Evolutionary conservation across 2,329 filamentous ascomycete species (phyloP).

Genomic region (Proliferodiscus dingleyae): DNA sequence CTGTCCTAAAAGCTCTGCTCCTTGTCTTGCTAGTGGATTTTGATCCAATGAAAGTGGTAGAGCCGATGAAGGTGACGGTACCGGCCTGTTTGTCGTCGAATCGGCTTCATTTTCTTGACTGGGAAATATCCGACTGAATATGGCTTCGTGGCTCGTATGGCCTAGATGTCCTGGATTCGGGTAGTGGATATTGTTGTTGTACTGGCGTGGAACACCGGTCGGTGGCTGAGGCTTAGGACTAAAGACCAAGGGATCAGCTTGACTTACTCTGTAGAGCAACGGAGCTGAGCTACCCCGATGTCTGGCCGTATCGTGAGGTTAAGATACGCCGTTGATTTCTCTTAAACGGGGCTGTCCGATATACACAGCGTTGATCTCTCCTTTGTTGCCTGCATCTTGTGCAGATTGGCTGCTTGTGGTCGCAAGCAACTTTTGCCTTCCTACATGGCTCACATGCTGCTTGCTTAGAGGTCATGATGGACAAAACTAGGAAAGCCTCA

Average conservation of each 20-base stretch:
- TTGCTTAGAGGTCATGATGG: not conserved
- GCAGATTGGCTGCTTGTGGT: not conserved
- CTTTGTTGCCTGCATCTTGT: not conserved
- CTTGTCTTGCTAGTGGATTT: not conserved
- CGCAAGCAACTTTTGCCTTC: not conserved
- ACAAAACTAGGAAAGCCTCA: too few relatives aligned
- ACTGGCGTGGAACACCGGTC: not conserved
- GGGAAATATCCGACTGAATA: not conserved
- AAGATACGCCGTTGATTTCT: not conserved
- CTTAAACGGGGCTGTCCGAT: not conserved
- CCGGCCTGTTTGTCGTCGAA: too few relatives aligned
- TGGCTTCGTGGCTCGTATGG: not conserved
- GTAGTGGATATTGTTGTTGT: not conserved
- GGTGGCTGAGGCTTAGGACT: not conserved
- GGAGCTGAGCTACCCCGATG: not conserved
- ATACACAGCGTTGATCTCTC: not conserved
- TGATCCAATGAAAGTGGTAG: not conserved
- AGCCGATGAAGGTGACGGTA: not conserved
- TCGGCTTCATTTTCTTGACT: not conserved
- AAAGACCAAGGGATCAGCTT: too few relatives aligned
- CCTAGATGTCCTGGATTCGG: not conserved
- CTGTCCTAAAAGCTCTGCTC: not conserved
- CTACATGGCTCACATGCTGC: not conserved
- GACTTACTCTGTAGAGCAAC: too few relatives aligned
- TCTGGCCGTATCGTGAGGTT: not conserved